Conservation (phyloP, 495 filamentous ascomycete genomes). For the Hyaloscypha bicolor region DNA sequence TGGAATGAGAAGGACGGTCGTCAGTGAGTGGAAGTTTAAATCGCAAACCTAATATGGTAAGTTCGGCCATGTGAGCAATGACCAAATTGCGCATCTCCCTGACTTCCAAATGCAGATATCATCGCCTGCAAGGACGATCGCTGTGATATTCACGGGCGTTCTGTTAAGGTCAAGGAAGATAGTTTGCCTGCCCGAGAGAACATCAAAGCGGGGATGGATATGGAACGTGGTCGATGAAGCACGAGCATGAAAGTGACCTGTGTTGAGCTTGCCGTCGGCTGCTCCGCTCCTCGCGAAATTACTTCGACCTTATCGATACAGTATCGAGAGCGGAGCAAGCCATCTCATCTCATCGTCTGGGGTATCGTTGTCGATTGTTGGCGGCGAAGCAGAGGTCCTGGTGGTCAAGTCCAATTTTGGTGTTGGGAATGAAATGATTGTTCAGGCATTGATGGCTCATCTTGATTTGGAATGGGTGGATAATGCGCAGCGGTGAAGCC, state of each 20-base stretch:
- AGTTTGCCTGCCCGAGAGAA: slow-evolving; percentile 1
- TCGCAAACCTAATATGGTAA: slow-evolving; percentile 20
- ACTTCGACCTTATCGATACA: slow-evolving; percentile 11
- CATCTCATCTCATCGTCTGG: slow-evolving; percentile 1
- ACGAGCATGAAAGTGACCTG: slow-evolving; percentile 15
- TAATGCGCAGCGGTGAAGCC: slow-evolving; percentile 12
- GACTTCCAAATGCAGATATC: slow-evolving; percentile 15
- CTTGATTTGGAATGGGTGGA: neutral
- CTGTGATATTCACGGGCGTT: slow-evolving; percentile 9
- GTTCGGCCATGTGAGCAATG: neutral
- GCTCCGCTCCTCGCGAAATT: slow-evolving; percentile 11
- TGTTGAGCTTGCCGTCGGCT: neutral
- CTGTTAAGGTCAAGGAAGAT: neutral
- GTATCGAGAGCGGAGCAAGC: neutral
- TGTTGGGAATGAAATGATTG: too few species aligned
- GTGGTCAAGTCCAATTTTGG: neutral
- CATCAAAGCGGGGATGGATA: neutral
- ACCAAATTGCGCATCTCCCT: slow-evolving; percentile 9
- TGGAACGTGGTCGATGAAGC: slow-evolving; percentile 2
- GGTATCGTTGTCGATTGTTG: slow-evolving; percentile 13
- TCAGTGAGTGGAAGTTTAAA: slow-evolving; percentile 1
- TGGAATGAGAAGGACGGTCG: slow-evolving; percentile 21
- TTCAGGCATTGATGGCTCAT: neutral
- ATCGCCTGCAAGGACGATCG: slow-evolving; percentile 1
- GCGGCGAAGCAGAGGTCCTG: slow-evolving; percentile 3